Evolutionary conservation across 176 grass and related monocot species (phyloP).

Genomic region (Oryza longistaminata): DNA sequence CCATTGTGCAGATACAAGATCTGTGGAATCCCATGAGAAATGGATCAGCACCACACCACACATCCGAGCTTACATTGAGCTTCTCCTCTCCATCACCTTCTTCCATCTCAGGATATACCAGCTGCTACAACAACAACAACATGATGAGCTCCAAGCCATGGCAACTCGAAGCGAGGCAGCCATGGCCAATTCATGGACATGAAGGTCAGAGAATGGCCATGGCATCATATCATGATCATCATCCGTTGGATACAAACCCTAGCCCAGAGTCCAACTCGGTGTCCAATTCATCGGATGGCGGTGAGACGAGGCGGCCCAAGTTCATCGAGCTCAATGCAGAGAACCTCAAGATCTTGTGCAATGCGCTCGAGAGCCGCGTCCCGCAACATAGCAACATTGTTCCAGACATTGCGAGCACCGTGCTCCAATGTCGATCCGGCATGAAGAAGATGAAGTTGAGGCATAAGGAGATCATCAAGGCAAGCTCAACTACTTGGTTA

Average conservation of each 20-base stretch:
- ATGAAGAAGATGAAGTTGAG: constrained; percentile 51
- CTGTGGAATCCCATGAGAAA: constrained; percentile 39
- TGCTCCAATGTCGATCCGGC: constrained; percentile 76
- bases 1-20: constrained; percentile 47
- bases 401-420: constrained; percentile 62
- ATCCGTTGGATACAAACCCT: constrained; percentile 17
- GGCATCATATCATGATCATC: not conserved
- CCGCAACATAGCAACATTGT: constrained; percentile 44
- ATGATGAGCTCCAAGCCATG: constrained; percentile 38
- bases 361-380: constrained; percentile 53
- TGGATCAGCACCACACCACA: constrained; percentile 39
- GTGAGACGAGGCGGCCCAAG: constrained; percentile 34
- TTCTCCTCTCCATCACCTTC: constrained; percentile 54
- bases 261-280: constrained; percentile 43
- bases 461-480: constrained; percentile 33
- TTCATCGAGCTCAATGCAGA: constrained; percentile 85
- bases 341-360: constrained; percentile 79
- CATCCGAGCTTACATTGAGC: constrained; percentile 75
- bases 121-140: constrained; percentile 32
- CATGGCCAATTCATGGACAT: constrained; percentile 12
- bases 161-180: constrained; percentile 37
- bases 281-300: constrained; percentile 41
- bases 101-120: constrained; percentile 1
- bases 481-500: constrained; percentile 60
- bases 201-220: not conserved